Evolutionary conservation across 2,329 filamentous ascomycete genomes (phyloP).

Genomic region (Lachnellula suecica): DNA sequence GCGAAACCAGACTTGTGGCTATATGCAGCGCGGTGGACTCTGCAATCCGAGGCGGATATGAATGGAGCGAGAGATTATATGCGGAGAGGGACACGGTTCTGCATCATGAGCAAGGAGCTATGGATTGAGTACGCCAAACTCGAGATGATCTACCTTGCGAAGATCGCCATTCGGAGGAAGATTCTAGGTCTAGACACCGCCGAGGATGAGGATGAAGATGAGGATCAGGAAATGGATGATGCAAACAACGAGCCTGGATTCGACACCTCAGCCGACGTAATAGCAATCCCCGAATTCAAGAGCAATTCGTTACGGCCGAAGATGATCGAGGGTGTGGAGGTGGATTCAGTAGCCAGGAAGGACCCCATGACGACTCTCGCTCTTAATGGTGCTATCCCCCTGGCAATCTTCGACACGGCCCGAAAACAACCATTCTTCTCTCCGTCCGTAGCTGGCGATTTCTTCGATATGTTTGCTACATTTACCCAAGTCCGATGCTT

Average conservation of each 20-base stretch:
- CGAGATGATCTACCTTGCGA: constrained; percentile 89
- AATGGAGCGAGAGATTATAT: constrained; percentile 79
- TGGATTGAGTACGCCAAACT: constrained; percentile 90
- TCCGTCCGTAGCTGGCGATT: constrained; percentile 65
- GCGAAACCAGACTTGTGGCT: constrained; percentile 83
- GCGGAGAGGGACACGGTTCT: constrained; percentile 89
- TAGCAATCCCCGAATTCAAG: constrained; percentile 56
- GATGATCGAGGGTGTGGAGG: constrained; percentile 51
- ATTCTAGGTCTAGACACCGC: constrained; percentile 61
- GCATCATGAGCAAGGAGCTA: constrained; percentile 68
- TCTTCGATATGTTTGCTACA: constrained; percentile 75
- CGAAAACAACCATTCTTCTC: constrained; percentile 74
- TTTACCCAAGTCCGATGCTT: constrained; percentile 69
- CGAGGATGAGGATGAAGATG: constrained; percentile 39
- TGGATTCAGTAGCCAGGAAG: constrained; percentile 41
- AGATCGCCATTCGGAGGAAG: constrained; percentile 72
- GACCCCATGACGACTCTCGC: constrained; percentile 65
- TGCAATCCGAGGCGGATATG: constrained; percentile 84
- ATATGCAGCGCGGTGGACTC: constrained; percentile 72
- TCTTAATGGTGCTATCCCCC: constrained; percentile 87
- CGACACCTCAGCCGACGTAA: constrained; percentile 43
- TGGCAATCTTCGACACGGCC: constrained; percentile 86
- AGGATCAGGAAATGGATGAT: constrained; percentile 45
- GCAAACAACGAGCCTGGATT: constrained; percentile 36
- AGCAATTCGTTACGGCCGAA: constrained; percentile 42